phyloP scores from a whole-genome alignment of 2,329 filamentous ascomycete genomes.

The Pezicula radicicola region DNA sequence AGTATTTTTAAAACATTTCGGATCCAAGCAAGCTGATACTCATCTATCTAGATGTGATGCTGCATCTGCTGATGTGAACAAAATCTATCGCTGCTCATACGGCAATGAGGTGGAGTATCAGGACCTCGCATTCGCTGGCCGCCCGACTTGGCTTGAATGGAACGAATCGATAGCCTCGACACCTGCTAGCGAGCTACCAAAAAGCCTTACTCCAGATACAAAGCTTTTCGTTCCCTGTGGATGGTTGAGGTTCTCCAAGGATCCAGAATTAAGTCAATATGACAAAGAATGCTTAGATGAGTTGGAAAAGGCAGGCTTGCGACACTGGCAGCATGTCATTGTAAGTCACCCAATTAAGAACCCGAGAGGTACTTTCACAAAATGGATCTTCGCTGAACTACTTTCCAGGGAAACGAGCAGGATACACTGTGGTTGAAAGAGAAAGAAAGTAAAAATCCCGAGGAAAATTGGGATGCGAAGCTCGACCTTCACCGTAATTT shows the following conservation, averaged over 20 bases:
- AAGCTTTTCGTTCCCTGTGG: slow-evolving; percentile 1
- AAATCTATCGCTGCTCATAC: slow-evolving; percentile 40
- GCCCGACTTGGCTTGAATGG: slow-evolving; percentile 1
- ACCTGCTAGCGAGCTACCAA: background rate
- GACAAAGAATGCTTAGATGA: background rate
- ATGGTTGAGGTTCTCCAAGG: background rate
- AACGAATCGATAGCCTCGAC: background rate
- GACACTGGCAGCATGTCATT: slow-evolving; percentile 2
- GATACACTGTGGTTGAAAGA: background rate
- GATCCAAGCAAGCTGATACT: slow-evolving; percentile 5
- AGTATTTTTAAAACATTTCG: background rate
- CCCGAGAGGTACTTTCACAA: too few species aligned
- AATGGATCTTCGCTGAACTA: background rate
- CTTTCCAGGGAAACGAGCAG: background rate
- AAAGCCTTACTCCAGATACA: background rate
- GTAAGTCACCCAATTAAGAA: background rate
- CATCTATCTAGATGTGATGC: slow-evolving; percentile 35
- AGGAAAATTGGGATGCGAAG: background rate
- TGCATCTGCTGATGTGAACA: slow-evolving; percentile 44
- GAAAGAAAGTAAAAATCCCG: background rate
- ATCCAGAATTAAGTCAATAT: background rate
- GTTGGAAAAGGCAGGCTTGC: background rate
- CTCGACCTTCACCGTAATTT: background rate
- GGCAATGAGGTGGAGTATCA: slow-evolving; percentile 29
- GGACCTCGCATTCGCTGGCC: slow-evolving; percentile 4